phyloP scores from a whole-genome alignment of 306 rosid genomes.

The barrel medic (Medicago truncatula) region MtrunA17r5.0-ANR NC_053042.1:6806501-6807000 shows the following conservation, averaged over 20 bases:
- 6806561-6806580: neutral
- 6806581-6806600: conserved; percentile 19
- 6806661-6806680: conserved; percentile 87
- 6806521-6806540: neutral
- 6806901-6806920: neutral
- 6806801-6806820: neutral
- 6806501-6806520: neutral
- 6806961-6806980: neutral
- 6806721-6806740: conserved; percentile 80
- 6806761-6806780: conserved; percentile 98
- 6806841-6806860: neutral
- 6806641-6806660: conserved; percentile 79
- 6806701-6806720: conserved; percentile 80
- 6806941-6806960: neutral
- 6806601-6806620: conserved; percentile 15
- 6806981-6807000: neutral
- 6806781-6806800: conserved; percentile 75
- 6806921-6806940: neutral
- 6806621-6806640: conserved; percentile 32
- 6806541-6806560: neutral
- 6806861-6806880: neutral
- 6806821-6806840: conserved; percentile 8
- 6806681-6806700: conserved; percentile 96
- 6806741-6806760: conserved; percentile 80
- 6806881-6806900: neutral